phyloP scores from a whole-genome alignment of 306 rosid genomes.

The Geum urbanum region DNA sequence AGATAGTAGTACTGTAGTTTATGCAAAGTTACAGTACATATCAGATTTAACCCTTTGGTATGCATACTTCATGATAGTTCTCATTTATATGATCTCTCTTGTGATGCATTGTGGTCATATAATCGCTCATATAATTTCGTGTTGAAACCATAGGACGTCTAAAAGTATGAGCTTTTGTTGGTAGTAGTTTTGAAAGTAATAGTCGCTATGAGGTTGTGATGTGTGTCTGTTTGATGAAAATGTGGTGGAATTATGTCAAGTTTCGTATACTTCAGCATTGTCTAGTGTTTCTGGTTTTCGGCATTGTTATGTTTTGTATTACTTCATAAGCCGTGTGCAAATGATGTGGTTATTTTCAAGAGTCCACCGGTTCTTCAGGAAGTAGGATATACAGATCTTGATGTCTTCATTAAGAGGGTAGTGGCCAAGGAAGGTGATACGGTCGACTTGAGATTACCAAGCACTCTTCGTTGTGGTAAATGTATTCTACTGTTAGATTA shows the following conservation, averaged over 20 bases:
- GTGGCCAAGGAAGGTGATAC: constrained; percentile 89
- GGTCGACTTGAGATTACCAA: constrained; percentile 62
- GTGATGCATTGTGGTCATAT: too few species aligned
- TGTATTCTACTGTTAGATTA: not conserved
- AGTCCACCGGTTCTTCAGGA: constrained; percentile 96
- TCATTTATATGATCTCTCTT: too few species aligned
- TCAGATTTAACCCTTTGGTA: too few species aligned
- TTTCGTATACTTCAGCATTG: constrained; percentile 10
- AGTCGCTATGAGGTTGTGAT: too few species aligned
- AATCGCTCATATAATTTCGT: too few species aligned
- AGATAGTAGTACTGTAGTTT: too few species aligned
- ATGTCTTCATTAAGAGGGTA: constrained; percentile 87
- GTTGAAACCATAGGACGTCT: too few species aligned
- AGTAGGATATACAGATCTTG: constrained; percentile 87
- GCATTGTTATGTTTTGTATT: constrained; percentile 73
- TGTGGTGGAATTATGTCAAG: not conserved
- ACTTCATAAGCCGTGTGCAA: constrained; percentile 87
- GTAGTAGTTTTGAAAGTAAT: too few species aligned
- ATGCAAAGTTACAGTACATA: too few species aligned
- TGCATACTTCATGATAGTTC: too few species aligned
- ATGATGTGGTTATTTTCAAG: constrained; percentile 86
- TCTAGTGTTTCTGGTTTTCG: constrained; percentile 2
- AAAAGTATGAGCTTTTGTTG: too few species aligned
- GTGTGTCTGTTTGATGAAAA: constrained; percentile 13
- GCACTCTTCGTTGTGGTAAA: not conserved